A percentile compares a stretch with the other conserved stretches of the same genome.
Conservation (phyloP, 306 rosid genomes). For the Castanospermum australe region DNA sequence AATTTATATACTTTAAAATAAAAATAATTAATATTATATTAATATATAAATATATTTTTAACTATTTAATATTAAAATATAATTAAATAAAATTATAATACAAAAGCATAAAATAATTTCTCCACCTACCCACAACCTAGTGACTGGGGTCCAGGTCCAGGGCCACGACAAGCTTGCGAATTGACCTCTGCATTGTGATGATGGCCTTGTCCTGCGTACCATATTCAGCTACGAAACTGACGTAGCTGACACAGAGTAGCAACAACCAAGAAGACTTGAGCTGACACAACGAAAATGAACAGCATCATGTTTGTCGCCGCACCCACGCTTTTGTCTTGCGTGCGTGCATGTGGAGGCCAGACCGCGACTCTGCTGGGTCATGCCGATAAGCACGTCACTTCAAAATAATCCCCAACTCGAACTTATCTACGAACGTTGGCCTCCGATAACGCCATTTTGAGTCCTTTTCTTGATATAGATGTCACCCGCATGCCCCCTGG, state of each 20-base stretch:
- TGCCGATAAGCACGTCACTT: neutral
- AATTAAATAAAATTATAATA: no score
- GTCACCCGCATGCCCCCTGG: no score
- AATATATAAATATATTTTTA: no score
- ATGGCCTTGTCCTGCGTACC: neutral
- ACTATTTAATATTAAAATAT: no score
- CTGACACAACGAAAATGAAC: no score
- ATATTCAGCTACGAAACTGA: neutral
- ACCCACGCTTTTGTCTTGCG: neutral
- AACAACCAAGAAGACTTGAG: no score
- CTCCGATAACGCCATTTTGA: neutral
- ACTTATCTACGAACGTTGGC: neutral
- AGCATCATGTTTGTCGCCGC: no score
- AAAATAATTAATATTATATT: no score
- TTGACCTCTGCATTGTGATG: neutral
- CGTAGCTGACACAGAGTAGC: neutral
- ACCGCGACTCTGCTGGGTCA: neutral
- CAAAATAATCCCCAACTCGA: neutral
- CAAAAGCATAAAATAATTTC: no score
- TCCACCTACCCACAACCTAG: no score
- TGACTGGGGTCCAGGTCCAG: neutral
- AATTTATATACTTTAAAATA: no score
- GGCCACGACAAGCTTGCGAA: neutral
- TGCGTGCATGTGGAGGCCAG: neutral
- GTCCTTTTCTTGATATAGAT: no score